These are phyloP conservation scores for Jaltomata sinuosa DNA, from an alignment of 257 asterid genomes.

Conservation along the genomic window DNA sequence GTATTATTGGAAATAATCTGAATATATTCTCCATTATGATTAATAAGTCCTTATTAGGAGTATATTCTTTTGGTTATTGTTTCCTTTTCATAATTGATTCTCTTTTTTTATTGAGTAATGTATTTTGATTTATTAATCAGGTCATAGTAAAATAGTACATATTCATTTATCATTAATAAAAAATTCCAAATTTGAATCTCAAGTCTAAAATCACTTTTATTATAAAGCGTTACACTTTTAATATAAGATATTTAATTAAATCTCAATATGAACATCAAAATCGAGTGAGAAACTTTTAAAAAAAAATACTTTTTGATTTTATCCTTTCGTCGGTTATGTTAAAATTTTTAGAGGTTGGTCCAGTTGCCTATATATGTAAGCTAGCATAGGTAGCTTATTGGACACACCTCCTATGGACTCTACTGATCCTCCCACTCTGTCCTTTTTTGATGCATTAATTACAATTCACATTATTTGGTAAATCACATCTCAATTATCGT, in stretches of 20 bases:
- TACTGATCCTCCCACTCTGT: not conserved
- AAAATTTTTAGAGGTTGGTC: not conserved
- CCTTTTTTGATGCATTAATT: not conserved
- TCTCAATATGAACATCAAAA: not conserved
- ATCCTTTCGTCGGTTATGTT: not conserved
- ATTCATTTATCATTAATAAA: no score
- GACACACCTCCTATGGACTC: not conserved
- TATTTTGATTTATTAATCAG: no score
- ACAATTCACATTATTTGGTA: not conserved
- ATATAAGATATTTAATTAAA: not conserved
- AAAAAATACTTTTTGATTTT: not conserved
- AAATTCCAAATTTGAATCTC: no score
- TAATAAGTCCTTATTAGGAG: no score
- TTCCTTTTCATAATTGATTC: no score
- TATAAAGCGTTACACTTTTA: not conserved
- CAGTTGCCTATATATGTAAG: not conserved
- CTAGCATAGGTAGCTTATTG: not conserved
- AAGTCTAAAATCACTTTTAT: no score
- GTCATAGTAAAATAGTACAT: no score
- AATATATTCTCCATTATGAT: no score
- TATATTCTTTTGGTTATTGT: no score
- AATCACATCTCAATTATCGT: not conserved
- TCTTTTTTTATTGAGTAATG: no score
- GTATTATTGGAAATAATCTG: no score
- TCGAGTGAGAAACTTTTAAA: not conserved